These are phyloP conservation scores for Chrysanthemum makinoi DNA, from an alignment of 129 eudicot genomes.

Conservation along the genomic window DNA sequence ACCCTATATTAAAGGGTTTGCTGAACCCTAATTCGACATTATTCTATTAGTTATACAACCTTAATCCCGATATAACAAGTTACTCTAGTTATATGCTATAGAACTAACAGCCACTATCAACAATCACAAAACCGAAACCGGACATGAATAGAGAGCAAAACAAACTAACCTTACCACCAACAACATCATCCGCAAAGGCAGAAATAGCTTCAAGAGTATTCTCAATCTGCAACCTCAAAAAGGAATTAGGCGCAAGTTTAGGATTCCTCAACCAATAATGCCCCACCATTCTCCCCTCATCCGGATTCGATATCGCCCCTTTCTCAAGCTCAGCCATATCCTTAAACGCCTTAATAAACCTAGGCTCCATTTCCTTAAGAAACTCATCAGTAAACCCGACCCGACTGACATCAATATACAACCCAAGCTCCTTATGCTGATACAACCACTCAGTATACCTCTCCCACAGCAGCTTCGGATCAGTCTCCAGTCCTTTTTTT, in stretches of 20 bases:
- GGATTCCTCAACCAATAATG: constrained; percentile 91
- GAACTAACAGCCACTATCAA: no score
- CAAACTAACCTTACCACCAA: constrained; percentile 75
- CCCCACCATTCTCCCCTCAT: constrained; percentile 97
- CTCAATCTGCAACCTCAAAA: constrained; percentile 71
- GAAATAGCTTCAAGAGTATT: constrained; percentile 61
- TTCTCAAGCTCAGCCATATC: constrained; percentile 81
- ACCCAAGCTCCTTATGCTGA: constrained; percentile 89
- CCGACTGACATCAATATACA: constrained; percentile 85
- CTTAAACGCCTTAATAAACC: constrained; percentile 61
- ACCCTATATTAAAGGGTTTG: no score
- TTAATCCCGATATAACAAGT: no score
- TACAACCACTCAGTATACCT: constrained; percentile 92
- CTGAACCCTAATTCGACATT: no score
- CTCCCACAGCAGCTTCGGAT: constrained; percentile 59
- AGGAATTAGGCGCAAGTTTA: constrained; percentile 62
- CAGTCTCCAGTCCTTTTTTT: constrained; percentile 46
- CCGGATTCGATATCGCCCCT: constrained; percentile 93
- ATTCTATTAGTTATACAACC: no score
- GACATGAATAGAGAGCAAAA: neutral
- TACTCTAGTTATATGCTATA: no score
- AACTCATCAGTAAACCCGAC: constrained; percentile 74
- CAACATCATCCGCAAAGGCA: constrained; percentile 58
- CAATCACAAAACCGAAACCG: neutral
- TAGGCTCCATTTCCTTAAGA: constrained; percentile 77